Base-by-base conservation (phyloP, 495 filamentous ascomycete genomes). In the Daldinia caldariorum region DNA sequence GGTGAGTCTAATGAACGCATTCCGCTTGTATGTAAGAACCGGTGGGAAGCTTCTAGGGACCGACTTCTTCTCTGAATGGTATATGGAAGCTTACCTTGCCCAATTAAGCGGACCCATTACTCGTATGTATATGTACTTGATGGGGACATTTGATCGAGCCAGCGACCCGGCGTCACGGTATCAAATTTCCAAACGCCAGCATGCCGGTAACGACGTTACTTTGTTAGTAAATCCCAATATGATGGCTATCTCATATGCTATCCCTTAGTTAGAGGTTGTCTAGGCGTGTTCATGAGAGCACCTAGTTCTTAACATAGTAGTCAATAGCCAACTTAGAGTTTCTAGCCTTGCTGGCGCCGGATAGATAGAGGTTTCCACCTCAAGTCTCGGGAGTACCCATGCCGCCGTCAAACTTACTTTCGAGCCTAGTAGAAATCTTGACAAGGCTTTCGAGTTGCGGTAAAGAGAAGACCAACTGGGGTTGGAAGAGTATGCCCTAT, bases 111-210 rank as follows among this genome's bases (percentile, higher is more conserved):
- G 49, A 14, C n/a, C 49, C 49, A 32, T 53, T 32, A 16, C 53
- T 37, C 14, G 8, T 35, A 32, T 56, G 32, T 37, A 32, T 37
- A 56, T 53, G 9, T 34, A 37, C 57, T 47, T 61, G 32, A 22
- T 43, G 35, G 10, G 49, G 47, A 60, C 38, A 20, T 51, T 43
- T 45, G 16, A 41, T 66, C 43, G 35, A 63, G 54, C 62, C 37
- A 43, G 18, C 26, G 55, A 65, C 22, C 61, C 64, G 35, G 29
- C 14, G 38, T 61, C 37, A 38, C 58, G 62, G 68, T 66, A 58
- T 54, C 41, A 45, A 54, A 60, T 62, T 59, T 47, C 56, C 56
- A 54, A 55, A 56, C 47, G 12, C 58, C 51, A 47, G 32, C n/a
- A 37, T 45, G 32, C 37, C 58, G 51, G 51, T 54, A 34, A 59